Conservation (phyloP, 306 rosid genomes). For the Medicago lupulina region DNA sequence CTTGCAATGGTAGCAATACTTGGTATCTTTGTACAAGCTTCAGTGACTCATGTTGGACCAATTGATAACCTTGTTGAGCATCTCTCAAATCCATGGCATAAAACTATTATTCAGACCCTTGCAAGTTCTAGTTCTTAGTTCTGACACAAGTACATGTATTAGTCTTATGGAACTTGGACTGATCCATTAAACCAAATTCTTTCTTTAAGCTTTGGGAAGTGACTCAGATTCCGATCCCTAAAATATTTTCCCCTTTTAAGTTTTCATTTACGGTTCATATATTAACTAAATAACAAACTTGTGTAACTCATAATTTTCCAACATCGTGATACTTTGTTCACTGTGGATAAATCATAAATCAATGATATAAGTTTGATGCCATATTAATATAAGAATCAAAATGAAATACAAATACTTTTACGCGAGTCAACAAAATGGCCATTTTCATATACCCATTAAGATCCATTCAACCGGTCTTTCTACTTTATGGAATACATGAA, state of each 20-base stretch:
- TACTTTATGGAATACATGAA: not conserved
- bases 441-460: not conserved
- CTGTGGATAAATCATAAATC: not conserved
- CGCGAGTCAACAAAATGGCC: not conserved
- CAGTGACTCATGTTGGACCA: constrained; percentile 89
- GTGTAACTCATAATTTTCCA: not conserved
- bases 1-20: constrained; percentile 94
- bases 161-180: constrained; percentile 21
- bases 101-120: constrained; percentile 77
- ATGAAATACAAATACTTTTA: not conserved
- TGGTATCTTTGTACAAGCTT: constrained; percentile 90
- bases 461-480: not conserved
- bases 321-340: not conserved
- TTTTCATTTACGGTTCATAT: not conserved
- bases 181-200: constrained; percentile 27
- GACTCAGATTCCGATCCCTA: not conserved
- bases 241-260: not conserved
- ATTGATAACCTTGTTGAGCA: constrained; percentile 90
- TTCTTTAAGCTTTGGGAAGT: constrained; percentile 4
- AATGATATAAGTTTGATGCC: not conserved
- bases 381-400: constrained; percentile 2
- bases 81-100: constrained; percentile 95
- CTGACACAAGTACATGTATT: constrained; percentile 24
- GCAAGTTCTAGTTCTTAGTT: constrained; percentile 56
- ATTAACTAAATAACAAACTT: not conserved